Conservation (phyloP, 2,329 filamentous ascomycete genomes). For the Pseudogymnoascus sp. region DNA sequence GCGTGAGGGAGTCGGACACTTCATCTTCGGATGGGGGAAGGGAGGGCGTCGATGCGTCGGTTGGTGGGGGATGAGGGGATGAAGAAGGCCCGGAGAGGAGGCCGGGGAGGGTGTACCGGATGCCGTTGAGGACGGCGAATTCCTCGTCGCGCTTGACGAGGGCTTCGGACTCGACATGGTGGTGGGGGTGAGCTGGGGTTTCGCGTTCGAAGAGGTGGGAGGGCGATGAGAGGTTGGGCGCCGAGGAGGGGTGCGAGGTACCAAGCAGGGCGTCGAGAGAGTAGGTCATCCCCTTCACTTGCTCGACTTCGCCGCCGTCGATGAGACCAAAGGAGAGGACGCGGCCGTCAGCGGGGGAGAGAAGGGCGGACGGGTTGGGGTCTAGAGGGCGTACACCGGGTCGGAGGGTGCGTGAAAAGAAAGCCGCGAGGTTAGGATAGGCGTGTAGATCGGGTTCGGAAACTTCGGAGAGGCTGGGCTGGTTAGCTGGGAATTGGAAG, state of each 20-base stretch:
- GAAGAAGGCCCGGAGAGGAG: slow-evolving; percentile 65
- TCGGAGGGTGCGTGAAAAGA: slow-evolving; percentile 94
- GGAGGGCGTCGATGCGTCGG: slow-evolving; percentile 66
- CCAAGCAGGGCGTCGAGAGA: slow-evolving; percentile 88
- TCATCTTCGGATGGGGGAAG: slow-evolving; percentile 68
- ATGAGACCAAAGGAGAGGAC: slow-evolving; percentile 90
- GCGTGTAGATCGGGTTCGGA: slow-evolving; percentile 78
- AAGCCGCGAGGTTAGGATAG: slow-evolving; percentile 88
- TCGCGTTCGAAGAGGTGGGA: slow-evolving; percentile 40
- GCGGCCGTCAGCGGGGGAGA: slow-evolving; percentile 85
- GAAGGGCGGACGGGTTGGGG: slow-evolving; percentile 65
- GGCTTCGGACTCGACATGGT: slow-evolving; percentile 40
- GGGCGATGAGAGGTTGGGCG: slow-evolving; percentile 26
- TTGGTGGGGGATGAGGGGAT: slow-evolving; percentile 31
- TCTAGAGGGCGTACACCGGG: slow-evolving; percentile 81
- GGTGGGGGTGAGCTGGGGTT: slow-evolving; percentile 6
- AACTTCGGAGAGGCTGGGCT: slow-evolving; percentile 66
- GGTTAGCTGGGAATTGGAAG: slow-evolving; percentile 16
- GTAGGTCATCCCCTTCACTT: slow-evolving; percentile 98
- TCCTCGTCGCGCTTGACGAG: slow-evolving; percentile 76
- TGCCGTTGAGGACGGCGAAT: slow-evolving; percentile 89
- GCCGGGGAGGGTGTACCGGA: slow-evolving; percentile 84
- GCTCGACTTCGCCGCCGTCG: slow-evolving; percentile 88
- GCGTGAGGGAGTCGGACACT: slow-evolving; percentile 75
- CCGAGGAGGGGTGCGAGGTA: slow-evolving; percentile 43